These are phyloP conservation scores for Earliella scabrosa DNA, from an alignment of 1,284 basidiomycete species.

Conservation along the genomic window DNA sequence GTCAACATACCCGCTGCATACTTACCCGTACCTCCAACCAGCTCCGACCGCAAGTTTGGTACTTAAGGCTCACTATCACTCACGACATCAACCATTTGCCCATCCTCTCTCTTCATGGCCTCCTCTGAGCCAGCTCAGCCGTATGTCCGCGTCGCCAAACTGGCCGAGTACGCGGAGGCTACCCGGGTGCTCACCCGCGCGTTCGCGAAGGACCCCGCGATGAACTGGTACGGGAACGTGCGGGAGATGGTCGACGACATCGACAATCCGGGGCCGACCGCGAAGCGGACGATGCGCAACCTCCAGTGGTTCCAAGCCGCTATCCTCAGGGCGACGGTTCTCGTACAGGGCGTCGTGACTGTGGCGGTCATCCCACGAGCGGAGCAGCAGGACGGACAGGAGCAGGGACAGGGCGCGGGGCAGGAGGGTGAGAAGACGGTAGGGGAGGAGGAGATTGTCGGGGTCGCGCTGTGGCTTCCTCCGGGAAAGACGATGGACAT, in stretches of 20 bases:
- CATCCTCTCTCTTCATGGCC: too few species aligned
- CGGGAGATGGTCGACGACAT: conserved; percentile 11
- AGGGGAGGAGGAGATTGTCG: not conserved
- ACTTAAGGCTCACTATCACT: too few species aligned
- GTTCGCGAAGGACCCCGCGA: conserved; percentile 24
- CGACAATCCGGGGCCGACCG: not conserved
- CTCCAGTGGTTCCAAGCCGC: conserved; percentile 19
- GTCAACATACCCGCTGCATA: too few species aligned
- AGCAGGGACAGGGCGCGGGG: not conserved
- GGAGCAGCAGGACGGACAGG: not conserved
- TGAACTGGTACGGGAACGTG: conserved; percentile 30
- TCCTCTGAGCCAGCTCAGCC: not conserved
- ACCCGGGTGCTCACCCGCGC: conserved; percentile 20
- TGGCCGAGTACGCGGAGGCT: not conserved
- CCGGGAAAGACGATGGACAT: conserved; percentile 12
- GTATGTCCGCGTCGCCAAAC: conserved; percentile 2
- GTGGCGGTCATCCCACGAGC: conserved; percentile 5
- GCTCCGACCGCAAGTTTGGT: too few species aligned
- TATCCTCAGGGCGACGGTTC: conserved; percentile 4
- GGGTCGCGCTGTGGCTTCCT: conserved; percentile 7
- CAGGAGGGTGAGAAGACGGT: too few species aligned
- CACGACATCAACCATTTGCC: too few species aligned
- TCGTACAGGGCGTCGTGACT: conserved; percentile 8
- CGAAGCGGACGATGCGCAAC: conserved; percentile 4
- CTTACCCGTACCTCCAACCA: too few species aligned